Evolutionary conservation across 441 rosid species (phyloP).

Genomic region (Adansonia madagascariensis): DNA sequence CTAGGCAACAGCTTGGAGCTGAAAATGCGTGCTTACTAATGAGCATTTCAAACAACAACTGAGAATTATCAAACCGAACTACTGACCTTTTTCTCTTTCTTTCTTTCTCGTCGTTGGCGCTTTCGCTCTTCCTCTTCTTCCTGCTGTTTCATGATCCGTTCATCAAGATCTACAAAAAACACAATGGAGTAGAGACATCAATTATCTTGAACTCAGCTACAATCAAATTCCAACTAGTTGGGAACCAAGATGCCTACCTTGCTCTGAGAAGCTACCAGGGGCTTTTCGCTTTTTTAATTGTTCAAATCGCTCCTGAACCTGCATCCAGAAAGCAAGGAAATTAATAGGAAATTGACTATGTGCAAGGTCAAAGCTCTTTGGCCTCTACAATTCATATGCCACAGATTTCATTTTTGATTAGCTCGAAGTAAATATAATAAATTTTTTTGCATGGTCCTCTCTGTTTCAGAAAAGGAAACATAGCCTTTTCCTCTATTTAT

Average conservation of each 20-base stretch:
- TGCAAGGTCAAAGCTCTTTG: not conserved
- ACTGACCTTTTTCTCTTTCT: constrained; percentile 91
- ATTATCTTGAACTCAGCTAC: not conserved
- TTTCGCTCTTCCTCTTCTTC: constrained; percentile 89
- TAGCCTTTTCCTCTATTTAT: not conserved
- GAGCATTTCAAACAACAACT: not conserved
- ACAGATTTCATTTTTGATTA: not conserved
- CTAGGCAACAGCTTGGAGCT: not conserved
- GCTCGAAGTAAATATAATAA: not conserved
- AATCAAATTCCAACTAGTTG: not conserved
- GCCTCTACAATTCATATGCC: not conserved
- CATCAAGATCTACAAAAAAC: constrained; percentile 70
- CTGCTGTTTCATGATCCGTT: constrained; percentile 78
- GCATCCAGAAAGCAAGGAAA: constrained; percentile 23
- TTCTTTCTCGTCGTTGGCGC: constrained; percentile 75
- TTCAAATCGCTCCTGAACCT: constrained; percentile 95
- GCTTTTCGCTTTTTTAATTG: constrained; percentile 75
- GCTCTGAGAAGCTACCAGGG: constrained; percentile 92
- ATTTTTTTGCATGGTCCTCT: not conserved
- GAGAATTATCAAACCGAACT: not conserved
- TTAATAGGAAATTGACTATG: not conserved
- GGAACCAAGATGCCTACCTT: constrained; percentile 56
- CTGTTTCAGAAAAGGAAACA: not conserved
- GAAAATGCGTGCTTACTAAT: not conserved
- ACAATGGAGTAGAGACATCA: not conserved